Evolutionary conservation across 2,329 filamentous ascomycete genomes (phyloP), one percentile per base, ranked within the genome.

Genomic region (Fusarium marasasianum): DNA sequence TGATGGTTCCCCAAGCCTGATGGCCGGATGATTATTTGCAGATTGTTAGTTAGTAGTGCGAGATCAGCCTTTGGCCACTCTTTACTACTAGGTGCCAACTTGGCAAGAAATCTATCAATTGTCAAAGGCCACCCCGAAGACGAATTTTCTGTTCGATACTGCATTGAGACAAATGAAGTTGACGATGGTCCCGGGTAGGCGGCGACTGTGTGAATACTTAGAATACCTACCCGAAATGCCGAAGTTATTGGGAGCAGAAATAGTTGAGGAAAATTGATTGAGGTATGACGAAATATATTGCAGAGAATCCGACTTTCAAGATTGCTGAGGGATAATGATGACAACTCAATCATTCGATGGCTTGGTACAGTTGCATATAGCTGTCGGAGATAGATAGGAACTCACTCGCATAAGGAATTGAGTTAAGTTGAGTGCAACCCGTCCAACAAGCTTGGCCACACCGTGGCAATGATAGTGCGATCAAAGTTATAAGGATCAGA

Each of bases 401-500:
- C 59, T 75, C 41, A 44, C 31, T 67, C 41, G 48, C 24, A 51
- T 37, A 47, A 40, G 35, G 35, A 60, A 68, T 71, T 74, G 54
- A 60, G 48, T 63, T 57, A 38, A 73, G 69, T 73, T 76, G 75
- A 70, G 64, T 73, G 75, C 48, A 71, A 76, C 73, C 66, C 63
- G 47, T 53, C 64, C 63, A 33, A 47, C 45, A 62, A 67, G 24
- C 51, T 63, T 60, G 60, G 48, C 62, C 64, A 68, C 68, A 71
- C 62, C 57, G 67, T 77, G 71, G 73, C 71, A 70, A 78, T n/a
- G 63, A 69, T 35, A 65, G 45, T 63, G 43, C 50, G 62, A 58
- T 45, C 51, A 70, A 70, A 57, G 57, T 65, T 31, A 58, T 31
- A 58, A 37, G 56, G 59, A 67, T 66, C 64, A 35, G 57, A 69